Conservation (phyloP, 331 rosid genomes). For the Pyracantha coccinea region DNA sequence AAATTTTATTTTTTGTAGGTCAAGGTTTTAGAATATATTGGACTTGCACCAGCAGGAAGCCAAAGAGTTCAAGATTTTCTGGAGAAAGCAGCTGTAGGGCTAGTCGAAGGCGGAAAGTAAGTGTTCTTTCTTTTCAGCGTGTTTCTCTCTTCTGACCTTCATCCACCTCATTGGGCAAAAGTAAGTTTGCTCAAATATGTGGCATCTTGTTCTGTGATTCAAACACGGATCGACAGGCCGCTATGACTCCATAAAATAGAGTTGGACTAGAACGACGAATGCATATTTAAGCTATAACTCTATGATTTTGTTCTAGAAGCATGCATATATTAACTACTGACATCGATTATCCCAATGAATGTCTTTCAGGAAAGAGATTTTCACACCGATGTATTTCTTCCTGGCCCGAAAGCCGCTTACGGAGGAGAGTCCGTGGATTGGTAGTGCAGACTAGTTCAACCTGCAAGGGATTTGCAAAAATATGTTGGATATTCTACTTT, state of each 20-base stretch:
- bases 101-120: slow-evolving; percentile 6
- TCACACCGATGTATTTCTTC: slow-evolving; percentile 49
- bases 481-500: neutral
- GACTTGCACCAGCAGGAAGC: slow-evolving; percentile 92
- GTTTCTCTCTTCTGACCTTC: neutral
- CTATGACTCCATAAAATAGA: neutral
- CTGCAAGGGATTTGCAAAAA: slow-evolving; percentile 1
- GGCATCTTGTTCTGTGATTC: neutral
- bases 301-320: neutral
- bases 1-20: neutral
- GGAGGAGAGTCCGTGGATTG: slow-evolving; percentile 25
- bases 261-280: neutral
- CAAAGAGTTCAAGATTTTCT: slow-evolving; percentile 42
- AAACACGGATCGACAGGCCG: neutral
- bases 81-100: slow-evolving; percentile 6
- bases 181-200: neutral
- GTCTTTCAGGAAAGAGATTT: slow-evolving; percentile 34
- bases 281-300: neutral
- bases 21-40: slow-evolving; percentile 12
- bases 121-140: neutral
- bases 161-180: neutral
- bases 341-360: neutral
- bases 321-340: neutral
- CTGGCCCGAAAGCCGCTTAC: slow-evolving; percentile 35
- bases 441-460: slow-evolving; percentile 1